phyloP scores from a whole-genome alignment of 1,284 basidiomycete genomes.

The Cryptococcus floricola region DNA sequence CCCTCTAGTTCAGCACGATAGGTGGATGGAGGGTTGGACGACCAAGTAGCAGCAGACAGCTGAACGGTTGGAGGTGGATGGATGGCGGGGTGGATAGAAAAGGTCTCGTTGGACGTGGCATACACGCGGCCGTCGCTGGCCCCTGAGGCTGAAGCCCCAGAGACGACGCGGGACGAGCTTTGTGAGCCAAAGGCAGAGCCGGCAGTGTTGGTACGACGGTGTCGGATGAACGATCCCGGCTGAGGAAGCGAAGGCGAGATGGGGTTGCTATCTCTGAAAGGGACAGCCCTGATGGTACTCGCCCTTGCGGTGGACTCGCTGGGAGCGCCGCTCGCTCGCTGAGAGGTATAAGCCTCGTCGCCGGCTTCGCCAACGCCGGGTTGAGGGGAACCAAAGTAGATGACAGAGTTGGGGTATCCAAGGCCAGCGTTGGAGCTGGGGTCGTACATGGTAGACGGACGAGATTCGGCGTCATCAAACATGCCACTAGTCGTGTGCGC shows the following conservation, averaged over 20 bases:
- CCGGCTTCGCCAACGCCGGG: background rate
- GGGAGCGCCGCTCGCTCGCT: conserved; percentile 5
- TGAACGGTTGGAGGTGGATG: conserved; percentile 44
- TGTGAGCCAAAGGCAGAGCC: conserved; percentile 8
- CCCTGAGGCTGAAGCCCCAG: background rate
- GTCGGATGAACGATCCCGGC: conserved; percentile 36
- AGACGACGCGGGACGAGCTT: conserved; percentile 7
- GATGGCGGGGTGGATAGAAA: conserved; percentile 45
- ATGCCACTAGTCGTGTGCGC: conserved; percentile 15
- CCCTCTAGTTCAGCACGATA: conserved; percentile 40
- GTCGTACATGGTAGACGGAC: conserved; percentile 28
- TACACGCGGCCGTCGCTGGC: conserved; percentile 34
- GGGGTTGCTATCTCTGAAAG: conserved; percentile 20
- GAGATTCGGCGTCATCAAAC: conserved; percentile 40
- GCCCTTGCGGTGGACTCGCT: conserved; percentile 11
- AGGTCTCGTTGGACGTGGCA: conserved; percentile 43
- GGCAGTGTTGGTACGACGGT: conserved; percentile 16
- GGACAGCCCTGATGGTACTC: conserved; percentile 37
- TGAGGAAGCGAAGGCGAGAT: conserved; percentile 43
- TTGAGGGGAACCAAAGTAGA: conserved; percentile 38
- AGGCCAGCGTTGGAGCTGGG: conserved; percentile 25
- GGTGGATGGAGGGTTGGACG: conserved; percentile 39
- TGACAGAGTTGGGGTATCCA: conserved; percentile 39
- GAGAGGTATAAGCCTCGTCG: conserved; percentile 7
- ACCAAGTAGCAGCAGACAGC: conserved; percentile 44